phyloP scores from a whole-genome alignment of 2,329 filamentous ascomycete genomes.

The Drechslera avenae region DNA sequence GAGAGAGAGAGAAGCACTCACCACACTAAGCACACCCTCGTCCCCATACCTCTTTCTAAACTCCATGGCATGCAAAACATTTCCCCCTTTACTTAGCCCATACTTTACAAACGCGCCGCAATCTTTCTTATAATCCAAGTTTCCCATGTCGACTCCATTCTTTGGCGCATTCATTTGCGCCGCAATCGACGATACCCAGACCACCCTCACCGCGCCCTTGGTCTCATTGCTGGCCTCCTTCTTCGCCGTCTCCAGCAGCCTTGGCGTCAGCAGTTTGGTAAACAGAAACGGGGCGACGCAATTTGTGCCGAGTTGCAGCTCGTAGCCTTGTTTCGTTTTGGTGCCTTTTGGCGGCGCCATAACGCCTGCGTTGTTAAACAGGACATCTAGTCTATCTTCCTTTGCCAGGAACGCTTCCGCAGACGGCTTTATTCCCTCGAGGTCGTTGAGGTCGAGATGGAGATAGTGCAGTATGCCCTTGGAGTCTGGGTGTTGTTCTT shows the following conservation, averaged over 20 bases:
- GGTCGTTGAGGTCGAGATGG: slow-evolving; percentile 50
- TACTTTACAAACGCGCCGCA: slow-evolving; percentile 21
- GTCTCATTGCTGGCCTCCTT: slow-evolving; percentile 11
- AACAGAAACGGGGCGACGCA: slow-evolving; percentile 50
- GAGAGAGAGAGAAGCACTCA: slow-evolving; percentile 4
- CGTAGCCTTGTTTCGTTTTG: slow-evolving; percentile 30
- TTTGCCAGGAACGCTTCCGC: slow-evolving; percentile 46
- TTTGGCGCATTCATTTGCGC: slow-evolving; percentile 16
- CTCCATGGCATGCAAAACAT: slow-evolving; percentile 34
- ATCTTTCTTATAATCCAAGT: slow-evolving; percentile 22
- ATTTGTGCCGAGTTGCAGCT: slow-evolving; percentile 49
- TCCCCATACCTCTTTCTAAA: slow-evolving; percentile 19
- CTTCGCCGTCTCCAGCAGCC: slow-evolving; percentile 41
- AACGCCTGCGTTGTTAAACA: slow-evolving; percentile 48
- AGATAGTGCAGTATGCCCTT: slow-evolving; percentile 29
- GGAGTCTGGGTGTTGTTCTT: slow-evolving; percentile 29
- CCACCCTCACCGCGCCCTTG: slow-evolving; percentile 38
- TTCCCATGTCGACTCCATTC: slow-evolving; percentile 24
- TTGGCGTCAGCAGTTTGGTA: slow-evolving; percentile 46
- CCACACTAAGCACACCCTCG: slow-evolving; percentile 29
- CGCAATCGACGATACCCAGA: slow-evolving; percentile 37
- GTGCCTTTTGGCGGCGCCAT: slow-evolving; percentile 33
- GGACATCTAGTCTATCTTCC: slow-evolving; percentile 51
- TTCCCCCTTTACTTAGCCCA: slow-evolving; percentile 33
- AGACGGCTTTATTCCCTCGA: slow-evolving; percentile 46